Base-by-base conservation (phyloP, 2,329 filamentous ascomycete genomes). In the Diaporthe nobilis region DNA sequence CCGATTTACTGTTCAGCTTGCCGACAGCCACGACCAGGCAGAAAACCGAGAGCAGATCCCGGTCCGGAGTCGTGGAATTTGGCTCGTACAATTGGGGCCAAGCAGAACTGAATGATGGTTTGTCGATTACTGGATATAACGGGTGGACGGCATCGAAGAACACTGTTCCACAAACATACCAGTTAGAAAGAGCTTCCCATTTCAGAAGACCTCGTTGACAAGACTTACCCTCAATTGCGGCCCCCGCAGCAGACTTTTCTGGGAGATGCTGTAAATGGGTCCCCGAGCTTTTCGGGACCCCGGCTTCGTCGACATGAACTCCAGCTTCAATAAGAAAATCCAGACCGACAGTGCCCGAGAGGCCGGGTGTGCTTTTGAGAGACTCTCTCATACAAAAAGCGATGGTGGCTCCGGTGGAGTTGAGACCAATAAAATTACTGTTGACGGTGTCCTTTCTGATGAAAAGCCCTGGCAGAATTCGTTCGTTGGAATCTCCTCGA, bases 381-480 rank as follows among this genome's bases (percentile, higher is more conserved):
- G 44, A 34, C 28, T 68, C 63, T 17, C 63, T 68, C 44, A 68
- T 39, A 12, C 63, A 51, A 13, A 68, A 68, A 5, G 63, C 28
- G 12, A 67, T 15, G 20, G 28, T 67, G 5, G 42, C 61, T 17
- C 61, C 61, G 2, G 61, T 67, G 17, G 42, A 49, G 20, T 51
- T 67, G 10, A 67, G 61, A 13, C 42, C 61, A 37, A 67, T 67
- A 9, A 67, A 67, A 31, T 67, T 67, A 17, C 42, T 67, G 61
- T 67, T 67, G 5, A 67, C 61, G 2, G 61, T 17, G 44, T 68
- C 44, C 12, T 68, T 68, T 17, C 44, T 25, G 3, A 68, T 37
- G 20, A 68, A 68, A 22, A 68, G 25, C 22, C 63, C 63, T 0
- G 63, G 61, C 20, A 68, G 31, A 3, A 68, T 68, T 7, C 63